Percentiles rank a stretch among this genome's conserved stretches.
These are phyloP conservation scores for Cutaneotrichosporon mucoides DNA, from an alignment of 1,284 basidiomycete species.

Conservation along the genomic window DNA sequence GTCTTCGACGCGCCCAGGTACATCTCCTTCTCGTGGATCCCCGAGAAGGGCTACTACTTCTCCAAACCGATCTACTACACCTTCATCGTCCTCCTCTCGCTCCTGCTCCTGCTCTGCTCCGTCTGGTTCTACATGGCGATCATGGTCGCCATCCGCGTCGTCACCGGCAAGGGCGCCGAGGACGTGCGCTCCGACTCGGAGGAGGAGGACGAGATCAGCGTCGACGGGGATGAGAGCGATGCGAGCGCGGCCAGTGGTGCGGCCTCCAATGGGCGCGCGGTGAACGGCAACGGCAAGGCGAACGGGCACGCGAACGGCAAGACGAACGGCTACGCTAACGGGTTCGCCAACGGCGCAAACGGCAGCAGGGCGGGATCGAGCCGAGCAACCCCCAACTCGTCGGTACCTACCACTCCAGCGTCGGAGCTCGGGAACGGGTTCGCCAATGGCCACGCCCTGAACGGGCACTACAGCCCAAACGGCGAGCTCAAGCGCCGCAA, in stretches of 20 bases:
- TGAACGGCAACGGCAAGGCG: background rate
- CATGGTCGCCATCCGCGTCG: constrained; percentile 72
- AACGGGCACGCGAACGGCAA: background rate
- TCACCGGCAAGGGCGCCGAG: constrained; percentile 71
- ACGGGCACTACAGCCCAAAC: background rate
- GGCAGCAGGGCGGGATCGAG: too few relatives aligned
- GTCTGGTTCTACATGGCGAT: constrained; percentile 85
- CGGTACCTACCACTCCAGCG: too few relatives aligned
- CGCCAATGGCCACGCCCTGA: too few relatives aligned
- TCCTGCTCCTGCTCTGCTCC: constrained; percentile 62
- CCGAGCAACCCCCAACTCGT: too few relatives aligned
- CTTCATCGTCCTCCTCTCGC: constrained; percentile 60
- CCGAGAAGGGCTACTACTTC: constrained; percentile 59
- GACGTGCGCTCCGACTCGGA: constrained; percentile 85
- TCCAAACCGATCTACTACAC: constrained; percentile 52
- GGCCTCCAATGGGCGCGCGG: background rate
- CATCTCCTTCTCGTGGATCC: constrained; percentile 60
- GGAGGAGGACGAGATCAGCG: constrained; percentile 15
- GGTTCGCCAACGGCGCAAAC: constrained; percentile 7
- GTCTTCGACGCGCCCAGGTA: constrained; percentile 55
- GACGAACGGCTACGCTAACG: constrained; percentile 2
- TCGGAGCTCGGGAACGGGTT: too few relatives aligned
- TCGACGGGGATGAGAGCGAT: background rate
- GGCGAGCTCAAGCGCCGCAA: constrained; percentile 4
- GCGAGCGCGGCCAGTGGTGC: too few relatives aligned